A percentile compares a stretch with the other conserved stretches of the same genome.
These are phyloP conservation scores for Krasilnikovozyma curviuscula DNA, from an alignment of 768 basidiomycete genomes.

Conservation along the genomic window DNA sequence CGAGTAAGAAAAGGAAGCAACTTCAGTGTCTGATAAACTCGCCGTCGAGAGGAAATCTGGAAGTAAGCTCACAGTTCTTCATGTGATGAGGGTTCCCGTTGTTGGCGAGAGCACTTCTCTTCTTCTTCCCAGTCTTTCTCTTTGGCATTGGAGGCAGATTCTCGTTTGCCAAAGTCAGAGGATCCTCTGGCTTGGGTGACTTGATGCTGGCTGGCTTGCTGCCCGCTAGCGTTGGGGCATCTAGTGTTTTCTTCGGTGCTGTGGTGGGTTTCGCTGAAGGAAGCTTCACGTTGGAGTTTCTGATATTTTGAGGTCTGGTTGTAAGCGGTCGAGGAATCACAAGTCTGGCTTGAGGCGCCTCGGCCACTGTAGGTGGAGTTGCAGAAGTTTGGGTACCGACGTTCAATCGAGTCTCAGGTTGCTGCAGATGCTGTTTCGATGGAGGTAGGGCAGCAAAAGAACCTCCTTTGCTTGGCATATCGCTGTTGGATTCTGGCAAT, in stretches of 20 bases:
- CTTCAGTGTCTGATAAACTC: neutral
- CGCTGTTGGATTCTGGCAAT: too few species aligned
- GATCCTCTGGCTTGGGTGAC: neutral
- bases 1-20: neutral
- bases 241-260: too few species aligned
- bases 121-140: conserved; percentile 64
- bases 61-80: conserved; percentile 69
- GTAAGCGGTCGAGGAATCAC: too few species aligned
- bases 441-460: neutral
- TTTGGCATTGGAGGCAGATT: neutral
- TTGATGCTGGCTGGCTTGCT: neutral
- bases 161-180: neutral
- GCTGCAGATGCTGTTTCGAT: conserved; percentile 1
- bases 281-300: too few species aligned
- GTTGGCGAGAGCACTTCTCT: conserved; percentile 72
- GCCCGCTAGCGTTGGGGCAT: neutral
- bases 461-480: neutral
- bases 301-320: too few species aligned
- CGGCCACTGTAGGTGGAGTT: neutral
- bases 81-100: conserved; percentile 91
- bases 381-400: conserved; percentile 1
- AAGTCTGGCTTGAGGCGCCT: too few species aligned
- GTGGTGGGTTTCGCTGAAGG: neutral
- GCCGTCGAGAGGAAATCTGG: conserved; percentile 43
- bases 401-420: conserved; percentile 1